Evolutionary conservation across 1,284 basidiomycete genomes (phyloP).

Genomic region (Puccinia novopanici): DNA sequence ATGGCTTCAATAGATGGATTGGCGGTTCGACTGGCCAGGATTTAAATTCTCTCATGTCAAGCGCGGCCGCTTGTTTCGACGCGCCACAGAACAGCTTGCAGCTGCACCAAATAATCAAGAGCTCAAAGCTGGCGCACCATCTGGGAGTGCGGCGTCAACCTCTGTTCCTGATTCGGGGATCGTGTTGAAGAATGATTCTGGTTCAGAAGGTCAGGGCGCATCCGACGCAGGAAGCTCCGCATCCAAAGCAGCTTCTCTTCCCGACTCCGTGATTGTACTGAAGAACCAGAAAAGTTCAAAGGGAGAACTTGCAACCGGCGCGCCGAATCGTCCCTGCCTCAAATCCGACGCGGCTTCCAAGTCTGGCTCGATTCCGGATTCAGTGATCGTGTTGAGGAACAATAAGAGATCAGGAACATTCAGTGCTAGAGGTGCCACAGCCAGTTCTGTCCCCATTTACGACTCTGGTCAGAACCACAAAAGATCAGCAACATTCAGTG

Average conservation of each 20-base stretch:
- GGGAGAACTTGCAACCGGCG: not conserved
- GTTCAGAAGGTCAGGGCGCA: not conserved
- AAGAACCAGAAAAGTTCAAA: no score
- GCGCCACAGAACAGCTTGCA: not conserved
- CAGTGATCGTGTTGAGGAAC: not conserved
- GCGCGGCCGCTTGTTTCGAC: not conserved
- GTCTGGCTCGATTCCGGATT: not conserved
- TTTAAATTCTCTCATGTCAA: not conserved
- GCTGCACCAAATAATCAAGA: not conserved
- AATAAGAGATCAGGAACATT: no score
- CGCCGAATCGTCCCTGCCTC: no score
- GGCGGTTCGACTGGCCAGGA: not conserved
- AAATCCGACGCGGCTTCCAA: not conserved
- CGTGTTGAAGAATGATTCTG: not conserved
- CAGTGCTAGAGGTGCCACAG: no score
- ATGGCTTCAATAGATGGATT: not conserved
- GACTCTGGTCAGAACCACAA: no score
- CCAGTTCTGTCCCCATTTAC: no score
- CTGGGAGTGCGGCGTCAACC: no score
- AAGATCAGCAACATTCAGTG: no score
- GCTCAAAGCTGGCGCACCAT: no score
- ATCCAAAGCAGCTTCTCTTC: not conserved
- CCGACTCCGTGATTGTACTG: no score
- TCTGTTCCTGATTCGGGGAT: not conserved
- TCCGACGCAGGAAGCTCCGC: not conserved